Percentiles rank a stretch among this genome's conserved stretches.
phyloP scores from a whole-genome alignment of 129 eudicot genomes.

The Flaveria brownii region DNA sequence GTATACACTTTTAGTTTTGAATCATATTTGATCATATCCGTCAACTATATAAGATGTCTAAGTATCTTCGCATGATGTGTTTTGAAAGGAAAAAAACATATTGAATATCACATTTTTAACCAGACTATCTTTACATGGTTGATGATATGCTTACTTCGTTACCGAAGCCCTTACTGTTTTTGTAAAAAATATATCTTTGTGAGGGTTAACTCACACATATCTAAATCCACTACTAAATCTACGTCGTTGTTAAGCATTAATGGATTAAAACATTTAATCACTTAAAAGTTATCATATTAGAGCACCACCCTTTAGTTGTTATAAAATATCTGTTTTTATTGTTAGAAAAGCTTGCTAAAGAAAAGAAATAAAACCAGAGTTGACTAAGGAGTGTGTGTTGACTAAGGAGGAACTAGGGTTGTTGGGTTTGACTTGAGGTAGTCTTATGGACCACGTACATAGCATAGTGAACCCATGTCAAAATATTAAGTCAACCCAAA shows the following conservation, averaged over 20 bases:
- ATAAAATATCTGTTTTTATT: neutral
- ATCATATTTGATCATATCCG: too few species aligned
- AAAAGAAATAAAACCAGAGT: constrained; percentile 1
- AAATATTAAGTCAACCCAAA: constrained; percentile 17
- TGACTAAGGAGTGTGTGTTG: neutral
- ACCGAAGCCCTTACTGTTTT: too few species aligned
- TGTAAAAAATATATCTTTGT: too few species aligned
- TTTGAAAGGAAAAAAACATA: neutral
- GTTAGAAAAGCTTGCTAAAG: neutral
- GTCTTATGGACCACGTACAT: constrained; percentile 30
- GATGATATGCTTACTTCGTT: too few species aligned
- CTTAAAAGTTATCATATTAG: too few species aligned
- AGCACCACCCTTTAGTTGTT: neutral
- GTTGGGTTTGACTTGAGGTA: constrained; percentile 38
- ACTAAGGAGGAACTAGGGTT: constrained; percentile 24
- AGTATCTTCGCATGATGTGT: neutral
- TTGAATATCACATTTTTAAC: neutral
- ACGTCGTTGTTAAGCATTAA: too few species aligned
- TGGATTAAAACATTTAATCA: too few species aligned
- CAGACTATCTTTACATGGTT: neutral
- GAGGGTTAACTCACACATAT: too few species aligned
- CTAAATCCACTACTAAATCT: too few species aligned
- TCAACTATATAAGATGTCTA: neutral
- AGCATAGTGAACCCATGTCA: constrained; percentile 3
- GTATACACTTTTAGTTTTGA: too few species aligned